Evolutionary conservation across 2,329 filamentous ascomycete species (phyloP).

Genomic region (Fusarium anguioides): DNA sequence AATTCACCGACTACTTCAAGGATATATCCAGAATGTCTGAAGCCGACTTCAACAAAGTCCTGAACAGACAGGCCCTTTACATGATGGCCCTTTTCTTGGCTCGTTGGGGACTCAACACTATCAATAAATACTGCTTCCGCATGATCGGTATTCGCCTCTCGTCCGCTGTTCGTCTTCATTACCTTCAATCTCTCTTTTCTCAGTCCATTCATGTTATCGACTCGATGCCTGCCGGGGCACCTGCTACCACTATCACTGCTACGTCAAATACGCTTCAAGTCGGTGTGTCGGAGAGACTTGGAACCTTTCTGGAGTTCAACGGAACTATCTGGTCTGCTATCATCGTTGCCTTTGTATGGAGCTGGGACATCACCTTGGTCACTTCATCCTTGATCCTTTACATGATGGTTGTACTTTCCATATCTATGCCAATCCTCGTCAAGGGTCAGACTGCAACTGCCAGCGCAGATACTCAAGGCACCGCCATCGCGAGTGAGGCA

Average conservation of each 20-base stretch:
- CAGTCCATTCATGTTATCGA: constrained; percentile 63
- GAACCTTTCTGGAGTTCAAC: constrained; percentile 55
- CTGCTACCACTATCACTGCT: constrained; percentile 64
- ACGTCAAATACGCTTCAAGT: constrained; percentile 65
- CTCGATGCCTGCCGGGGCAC: constrained; percentile 61
- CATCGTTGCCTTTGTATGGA: constrained; percentile 63
- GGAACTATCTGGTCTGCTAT: constrained; percentile 46
- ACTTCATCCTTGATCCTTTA: constrained; percentile 60
- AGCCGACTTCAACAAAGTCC: constrained; percentile 14
- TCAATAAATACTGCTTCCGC: constrained; percentile 53
- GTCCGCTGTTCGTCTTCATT: constrained; percentile 61
- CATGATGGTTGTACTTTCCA: constrained; percentile 47
- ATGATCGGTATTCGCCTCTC: constrained; percentile 63
- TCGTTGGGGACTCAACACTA: constrained; percentile 39
- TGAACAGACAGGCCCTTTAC: constrained; percentile 41
- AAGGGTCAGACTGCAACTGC: constrained; percentile 34
- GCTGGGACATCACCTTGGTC: constrained; percentile 64
- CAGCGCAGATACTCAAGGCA: constrained; percentile 50
- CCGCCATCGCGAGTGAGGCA: constrained; percentile 57
- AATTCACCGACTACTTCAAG: constrained; percentile 45
- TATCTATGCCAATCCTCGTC: constrained; percentile 42
- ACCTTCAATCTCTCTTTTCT: constrained; percentile 61
- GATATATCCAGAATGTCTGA: constrained; percentile 31
- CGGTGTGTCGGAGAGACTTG: constrained; percentile 64
- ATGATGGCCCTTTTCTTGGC: constrained; percentile 42